Conservation (phyloP, 1,284 basidiomycete genomes). For the Afroboletus lepidellus region DNA sequence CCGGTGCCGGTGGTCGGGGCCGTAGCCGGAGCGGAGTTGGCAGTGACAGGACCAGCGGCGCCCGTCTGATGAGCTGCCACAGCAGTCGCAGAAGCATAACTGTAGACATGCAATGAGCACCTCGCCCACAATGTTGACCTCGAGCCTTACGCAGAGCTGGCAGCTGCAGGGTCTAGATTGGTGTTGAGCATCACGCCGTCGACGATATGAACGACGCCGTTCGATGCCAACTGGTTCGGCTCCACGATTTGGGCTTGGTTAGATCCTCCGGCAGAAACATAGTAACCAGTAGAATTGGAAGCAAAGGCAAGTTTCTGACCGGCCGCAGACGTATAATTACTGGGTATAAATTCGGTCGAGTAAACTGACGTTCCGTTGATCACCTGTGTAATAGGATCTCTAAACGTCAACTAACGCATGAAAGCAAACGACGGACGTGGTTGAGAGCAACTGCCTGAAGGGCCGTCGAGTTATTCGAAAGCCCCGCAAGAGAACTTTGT, state of each 20-base stretch:
- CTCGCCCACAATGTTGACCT: neutral
- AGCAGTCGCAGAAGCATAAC: conserved; percentile 32
- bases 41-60: conserved; percentile 28
- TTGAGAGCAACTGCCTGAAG: conserved; percentile 53
- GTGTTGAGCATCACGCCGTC: conserved; percentile 62
- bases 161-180: conserved; percentile 46
- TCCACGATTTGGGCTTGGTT: conserved; percentile 57
- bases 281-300: conserved; percentile 61
- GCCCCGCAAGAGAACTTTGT: conserved; percentile 31
- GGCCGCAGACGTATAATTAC: conserved; percentile 53
- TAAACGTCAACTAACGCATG: neutral
- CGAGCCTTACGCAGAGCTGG: conserved; percentile 53
- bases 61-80: conserved; percentile 28
- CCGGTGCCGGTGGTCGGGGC: neutral
- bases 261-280: conserved; percentile 50
- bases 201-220: conserved; percentile 75
- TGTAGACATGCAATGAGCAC: conserved; percentile 9
- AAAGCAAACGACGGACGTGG: conserved; percentile 46
- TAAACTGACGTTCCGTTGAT: conserved; percentile 72
- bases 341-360: conserved; percentile 46
- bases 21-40: neutral
- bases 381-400: conserved; percentile 37
- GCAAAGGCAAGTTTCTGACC: conserved; percentile 57
- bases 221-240: conserved; percentile 63
- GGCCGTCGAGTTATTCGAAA: conserved; percentile 48